Conservation (phyloP, 495 filamentous ascomycete species). For the Rostrohypoxylon terebratum region DNA sequence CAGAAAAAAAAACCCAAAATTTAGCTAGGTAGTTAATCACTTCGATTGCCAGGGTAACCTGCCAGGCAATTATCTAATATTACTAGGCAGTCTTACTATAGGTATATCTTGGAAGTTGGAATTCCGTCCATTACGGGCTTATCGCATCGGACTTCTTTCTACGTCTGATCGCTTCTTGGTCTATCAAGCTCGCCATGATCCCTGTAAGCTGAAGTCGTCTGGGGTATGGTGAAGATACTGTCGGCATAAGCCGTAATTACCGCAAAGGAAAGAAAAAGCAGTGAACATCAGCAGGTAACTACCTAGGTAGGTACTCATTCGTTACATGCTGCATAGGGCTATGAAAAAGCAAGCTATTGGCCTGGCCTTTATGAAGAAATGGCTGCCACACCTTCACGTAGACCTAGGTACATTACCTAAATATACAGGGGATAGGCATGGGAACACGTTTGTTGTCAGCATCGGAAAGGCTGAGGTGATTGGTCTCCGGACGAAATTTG, state of each 20-base stretch:
- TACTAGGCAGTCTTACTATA: too few species aligned
- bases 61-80: too few species aligned
- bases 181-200: neutral
- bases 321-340: neutral
- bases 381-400: neutral
- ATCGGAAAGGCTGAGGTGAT: neutral
- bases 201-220: neutral
- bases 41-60: neutral
- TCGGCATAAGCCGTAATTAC: conserved; percentile 11
- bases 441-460: neutral
- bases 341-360: neutral
- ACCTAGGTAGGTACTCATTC: neutral
- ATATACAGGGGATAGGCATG: too few species aligned
- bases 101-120: too few species aligned
- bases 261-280: neutral
- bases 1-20: neutral
- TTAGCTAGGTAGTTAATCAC: neutral
- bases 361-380: neutral
- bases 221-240: neutral
- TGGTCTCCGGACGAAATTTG: neutral
- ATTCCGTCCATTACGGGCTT: conserved; percentile 2
- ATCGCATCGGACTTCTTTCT: neutral
- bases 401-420: too few species aligned
- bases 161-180: neutral
- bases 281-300: neutral